These are phyloP conservation scores for Athelia psychrophila DNA, from an alignment of 1,284 basidiomycete genomes.

Conservation along the genomic window DNA sequence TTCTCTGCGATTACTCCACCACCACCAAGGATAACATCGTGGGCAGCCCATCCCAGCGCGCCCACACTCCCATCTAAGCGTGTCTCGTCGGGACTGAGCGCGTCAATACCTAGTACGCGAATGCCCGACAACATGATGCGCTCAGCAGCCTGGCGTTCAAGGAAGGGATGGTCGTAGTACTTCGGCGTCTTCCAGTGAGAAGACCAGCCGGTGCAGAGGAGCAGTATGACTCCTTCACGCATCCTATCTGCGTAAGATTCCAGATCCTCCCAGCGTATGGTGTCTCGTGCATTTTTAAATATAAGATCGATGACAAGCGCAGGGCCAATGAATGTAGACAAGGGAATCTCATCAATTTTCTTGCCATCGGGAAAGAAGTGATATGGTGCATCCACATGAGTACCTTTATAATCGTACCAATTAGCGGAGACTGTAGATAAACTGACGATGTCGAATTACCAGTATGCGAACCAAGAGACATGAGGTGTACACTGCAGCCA, in stretches of 20 bases:
- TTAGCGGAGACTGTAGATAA: neutral
- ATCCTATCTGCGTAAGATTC: constrained; percentile 30
- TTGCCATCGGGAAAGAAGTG: constrained; percentile 58
- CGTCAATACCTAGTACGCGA: constrained; percentile 56
- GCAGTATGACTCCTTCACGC: constrained; percentile 36
- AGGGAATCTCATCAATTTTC: constrained; percentile 54
- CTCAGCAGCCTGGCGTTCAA: constrained; percentile 49
- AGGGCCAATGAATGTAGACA: constrained; percentile 47
- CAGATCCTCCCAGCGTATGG: constrained; percentile 54
- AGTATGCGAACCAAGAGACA: constrained; percentile 55
- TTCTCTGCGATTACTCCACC: constrained; percentile 70
- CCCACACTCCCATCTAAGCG: constrained; percentile 28
- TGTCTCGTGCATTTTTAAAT: constrained; percentile 32
- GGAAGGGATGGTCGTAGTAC: constrained; percentile 64
- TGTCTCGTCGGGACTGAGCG: constrained; percentile 65
- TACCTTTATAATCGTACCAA: constrained; percentile 37
- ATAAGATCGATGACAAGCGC: constrained; percentile 49
- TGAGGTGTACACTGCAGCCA: constrained; percentile 46
- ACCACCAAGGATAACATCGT: constrained; percentile 52
- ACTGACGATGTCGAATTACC: neutral
- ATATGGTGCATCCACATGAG: constrained; percentile 73
- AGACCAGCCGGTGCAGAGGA: constrained; percentile 64
- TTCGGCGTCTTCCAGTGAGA: constrained; percentile 43
- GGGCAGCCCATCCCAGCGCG: constrained; percentile 44
- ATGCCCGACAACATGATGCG: constrained; percentile 48